Evolutionary conservation across 169 alveolate species (phyloP).

Genomic region (Plasmodium vivax): DNA sequence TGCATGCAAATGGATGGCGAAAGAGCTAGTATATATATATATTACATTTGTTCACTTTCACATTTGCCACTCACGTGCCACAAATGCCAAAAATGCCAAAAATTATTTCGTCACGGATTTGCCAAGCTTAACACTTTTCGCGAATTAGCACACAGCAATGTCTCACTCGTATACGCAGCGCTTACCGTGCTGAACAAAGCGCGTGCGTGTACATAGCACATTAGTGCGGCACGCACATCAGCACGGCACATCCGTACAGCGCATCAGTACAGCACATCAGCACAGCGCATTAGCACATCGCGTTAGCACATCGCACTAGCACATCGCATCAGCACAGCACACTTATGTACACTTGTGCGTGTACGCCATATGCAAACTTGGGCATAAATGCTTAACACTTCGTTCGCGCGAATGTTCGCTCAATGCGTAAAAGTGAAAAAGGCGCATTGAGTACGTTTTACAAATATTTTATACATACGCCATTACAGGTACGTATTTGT

Average conservation of each 20-base stretch:
- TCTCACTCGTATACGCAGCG: neutral
- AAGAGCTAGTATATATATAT: neutral
- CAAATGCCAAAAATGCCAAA: neutral
- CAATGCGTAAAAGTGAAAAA: neutral
- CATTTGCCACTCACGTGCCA: neutral
- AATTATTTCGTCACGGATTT: neutral
- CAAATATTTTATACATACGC: neutral
- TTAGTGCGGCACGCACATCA: too few relatives aligned
- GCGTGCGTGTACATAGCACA: neutral
- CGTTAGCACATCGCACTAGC: too few relatives aligned
- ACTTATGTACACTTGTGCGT: neutral
- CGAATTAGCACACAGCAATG: neutral
- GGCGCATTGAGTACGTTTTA: neutral
- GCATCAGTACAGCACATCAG: too few relatives aligned
- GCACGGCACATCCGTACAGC: too few relatives aligned
- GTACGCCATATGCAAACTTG: neutral
- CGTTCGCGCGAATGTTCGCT: neutral
- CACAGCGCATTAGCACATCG: neutral
- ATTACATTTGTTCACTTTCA: neutral
- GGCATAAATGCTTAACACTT: neutral
- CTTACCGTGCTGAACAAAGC: neutral
- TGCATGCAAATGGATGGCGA: slow-evolving; percentile 40
- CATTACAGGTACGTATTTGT: neutral
- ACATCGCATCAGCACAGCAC: neutral
- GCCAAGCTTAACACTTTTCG: neutral